These are phyloP conservation scores for Podospora conica DNA, from an alignment of 495 filamentous ascomycete species.

Conservation along the genomic window DNA sequence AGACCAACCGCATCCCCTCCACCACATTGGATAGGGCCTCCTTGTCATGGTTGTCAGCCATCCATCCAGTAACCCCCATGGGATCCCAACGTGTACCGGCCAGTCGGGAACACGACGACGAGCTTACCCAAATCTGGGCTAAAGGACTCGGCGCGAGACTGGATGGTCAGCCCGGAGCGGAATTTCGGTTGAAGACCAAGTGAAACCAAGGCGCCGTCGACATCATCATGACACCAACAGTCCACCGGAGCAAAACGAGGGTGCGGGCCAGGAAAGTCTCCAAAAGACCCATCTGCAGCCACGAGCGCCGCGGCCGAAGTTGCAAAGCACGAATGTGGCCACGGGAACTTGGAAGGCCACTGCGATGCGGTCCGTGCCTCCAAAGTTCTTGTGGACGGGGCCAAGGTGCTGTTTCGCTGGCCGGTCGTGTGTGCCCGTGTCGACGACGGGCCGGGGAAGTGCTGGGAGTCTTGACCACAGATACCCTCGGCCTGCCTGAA, in stretches of 20 bases:
- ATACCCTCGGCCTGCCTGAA: not conserved
- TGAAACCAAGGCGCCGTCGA: not conserved
- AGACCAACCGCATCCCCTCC: not conserved
- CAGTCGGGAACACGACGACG: not conserved
- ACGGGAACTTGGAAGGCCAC: not conserved
- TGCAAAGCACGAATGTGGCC: not conserved
- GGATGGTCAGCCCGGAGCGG: not conserved
- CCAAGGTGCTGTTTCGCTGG: not conserved
- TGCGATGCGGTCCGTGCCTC: constrained; percentile 4
- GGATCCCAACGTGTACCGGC: not conserved
- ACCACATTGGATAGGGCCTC: not conserved
- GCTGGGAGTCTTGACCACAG: not conserved
- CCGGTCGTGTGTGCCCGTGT: not conserved
- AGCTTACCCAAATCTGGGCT: not conserved
- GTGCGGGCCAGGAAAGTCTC: not conserved
- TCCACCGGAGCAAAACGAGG: not conserved
- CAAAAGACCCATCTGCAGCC: not conserved
- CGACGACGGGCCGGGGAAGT: not conserved
- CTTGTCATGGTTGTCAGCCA: not conserved
- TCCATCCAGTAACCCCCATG: not conserved
- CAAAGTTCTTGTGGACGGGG: not conserved
- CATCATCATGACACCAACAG: not conserved
- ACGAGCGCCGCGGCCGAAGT: not conserved
- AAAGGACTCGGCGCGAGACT: not conserved
- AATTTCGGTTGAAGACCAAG: not conserved